Percentiles rank a stretch among this genome's conserved stretches.
These are phyloP conservation scores for Ceratocystis ficicola DNA, from an alignment of 2,329 filamentous ascomycete genomes.

Conservation along the genomic window DNA sequence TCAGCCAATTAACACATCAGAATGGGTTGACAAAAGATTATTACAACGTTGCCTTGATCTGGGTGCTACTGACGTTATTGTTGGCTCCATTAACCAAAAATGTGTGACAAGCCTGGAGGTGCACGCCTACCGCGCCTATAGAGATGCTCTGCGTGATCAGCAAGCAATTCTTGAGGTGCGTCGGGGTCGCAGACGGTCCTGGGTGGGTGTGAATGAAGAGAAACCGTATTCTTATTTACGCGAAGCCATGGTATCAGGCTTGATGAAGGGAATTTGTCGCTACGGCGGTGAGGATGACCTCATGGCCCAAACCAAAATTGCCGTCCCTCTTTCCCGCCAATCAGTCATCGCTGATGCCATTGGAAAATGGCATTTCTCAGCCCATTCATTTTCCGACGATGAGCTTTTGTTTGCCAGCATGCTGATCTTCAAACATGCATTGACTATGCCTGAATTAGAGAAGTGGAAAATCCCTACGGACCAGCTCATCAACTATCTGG, in stretches of 20 bases:
- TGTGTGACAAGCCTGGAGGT: constrained; percentile 65
- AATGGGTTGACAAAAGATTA: constrained; percentile 33
- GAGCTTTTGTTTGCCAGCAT: constrained; percentile 78
- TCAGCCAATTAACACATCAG: constrained; percentile 27
- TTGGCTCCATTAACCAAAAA: constrained; percentile 62
- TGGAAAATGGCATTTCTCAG: constrained; percentile 75
- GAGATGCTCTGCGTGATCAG: constrained; percentile 62
- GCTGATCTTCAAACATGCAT: constrained; percentile 79
- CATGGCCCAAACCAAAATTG: constrained; percentile 53
- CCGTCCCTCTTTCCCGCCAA: constrained; percentile 54
- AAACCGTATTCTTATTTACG: constrained; percentile 81
- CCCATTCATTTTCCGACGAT: constrained; percentile 80
- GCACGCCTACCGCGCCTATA: constrained; percentile 71
- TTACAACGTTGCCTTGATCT: constrained; percentile 68
- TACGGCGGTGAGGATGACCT: constrained; percentile 49
- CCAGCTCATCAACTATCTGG: constrained; percentile 70
- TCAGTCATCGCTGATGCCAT: constrained; percentile 55
- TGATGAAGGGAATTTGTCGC: constrained; percentile 83
- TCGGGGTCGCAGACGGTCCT: constrained; percentile 71
- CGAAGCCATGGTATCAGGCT: constrained; percentile 82
- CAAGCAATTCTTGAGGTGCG: constrained; percentile 59
- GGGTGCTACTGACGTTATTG: constrained; percentile 75
- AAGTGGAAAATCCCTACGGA: constrained; percentile 68
- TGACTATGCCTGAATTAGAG: constrained; percentile 68
- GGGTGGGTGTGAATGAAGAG: constrained; percentile 77